These are phyloP conservation scores for Beauveria rudraprayagi DNA, from an alignment of 2,329 filamentous ascomycete species.

Conservation along the genomic window DNA sequence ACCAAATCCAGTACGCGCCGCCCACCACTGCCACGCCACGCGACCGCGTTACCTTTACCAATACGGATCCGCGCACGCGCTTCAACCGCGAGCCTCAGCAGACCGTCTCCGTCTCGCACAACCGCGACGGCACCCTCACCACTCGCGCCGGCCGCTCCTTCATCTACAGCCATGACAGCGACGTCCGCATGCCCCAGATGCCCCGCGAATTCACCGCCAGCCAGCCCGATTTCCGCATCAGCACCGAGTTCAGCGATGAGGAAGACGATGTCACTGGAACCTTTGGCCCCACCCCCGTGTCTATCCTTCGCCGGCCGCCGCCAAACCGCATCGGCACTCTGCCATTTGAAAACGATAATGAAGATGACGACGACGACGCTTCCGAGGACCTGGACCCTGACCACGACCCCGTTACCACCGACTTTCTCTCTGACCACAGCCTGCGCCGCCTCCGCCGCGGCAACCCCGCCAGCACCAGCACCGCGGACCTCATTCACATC, in stretches of 20 bases:
- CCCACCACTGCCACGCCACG: background rate
- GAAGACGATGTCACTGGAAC: constrained; percentile 33
- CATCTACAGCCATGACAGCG: constrained; percentile 32
- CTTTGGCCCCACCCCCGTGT: constrained; percentile 6
- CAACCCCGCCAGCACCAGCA: constrained; percentile 1
- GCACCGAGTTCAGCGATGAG: constrained; percentile 53
- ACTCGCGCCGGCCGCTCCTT: constrained; percentile 39
- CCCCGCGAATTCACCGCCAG: constrained; percentile 45
- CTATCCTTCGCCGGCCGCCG: constrained; percentile 27
- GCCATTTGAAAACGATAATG: constrained; percentile 38
- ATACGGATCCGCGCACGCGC: constrained; percentile 4
- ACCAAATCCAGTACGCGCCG: constrained; percentile 59
- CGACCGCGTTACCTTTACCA: background rate
- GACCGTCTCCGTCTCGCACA: constrained; percentile 44
- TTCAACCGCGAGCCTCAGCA: constrained; percentile 18
- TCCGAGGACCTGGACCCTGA: constrained; percentile 27
- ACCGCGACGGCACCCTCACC: constrained; percentile 43
- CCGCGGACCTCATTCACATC: background rate
- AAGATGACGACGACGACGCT: constrained; percentile 20
- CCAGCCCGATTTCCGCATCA: constrained; percentile 44
- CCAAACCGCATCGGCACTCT: constrained; percentile 47
- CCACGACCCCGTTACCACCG: constrained; percentile 14
- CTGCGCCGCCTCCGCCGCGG: constrained; percentile 13
- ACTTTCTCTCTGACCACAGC: constrained; percentile 17
- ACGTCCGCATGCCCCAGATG: constrained; percentile 45